Evolutionary conservation across 2,329 filamentous ascomycete species (phyloP).

Genomic region (Trichophyton simii): DNA sequence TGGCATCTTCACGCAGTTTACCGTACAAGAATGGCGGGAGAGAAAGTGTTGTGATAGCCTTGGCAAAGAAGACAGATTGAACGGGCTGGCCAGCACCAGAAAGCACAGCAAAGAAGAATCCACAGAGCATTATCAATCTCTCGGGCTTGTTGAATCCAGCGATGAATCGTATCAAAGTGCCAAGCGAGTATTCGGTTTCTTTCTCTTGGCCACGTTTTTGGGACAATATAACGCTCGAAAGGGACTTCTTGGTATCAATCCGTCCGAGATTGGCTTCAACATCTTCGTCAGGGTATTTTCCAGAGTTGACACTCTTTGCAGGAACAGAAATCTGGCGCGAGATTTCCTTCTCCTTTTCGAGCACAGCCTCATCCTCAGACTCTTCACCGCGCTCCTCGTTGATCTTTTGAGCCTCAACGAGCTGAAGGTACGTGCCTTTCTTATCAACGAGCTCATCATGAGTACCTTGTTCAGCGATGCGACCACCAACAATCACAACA

Average conservation of each 20-base stretch:
- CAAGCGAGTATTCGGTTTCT: constrained; percentile 52
- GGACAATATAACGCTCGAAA: constrained; percentile 59
- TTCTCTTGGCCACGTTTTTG: constrained; percentile 38
- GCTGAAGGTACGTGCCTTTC: constrained; percentile 62
- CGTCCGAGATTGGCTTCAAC: constrained; percentile 25
- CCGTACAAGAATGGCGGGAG: constrained; percentile 41
- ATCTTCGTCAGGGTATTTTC: constrained; percentile 21
- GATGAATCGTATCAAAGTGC: constrained; percentile 67
- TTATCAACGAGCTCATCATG: constrained; percentile 65
- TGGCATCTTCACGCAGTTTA: constrained; percentile 54
- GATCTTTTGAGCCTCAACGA: constrained; percentile 83
- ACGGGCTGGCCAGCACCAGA: constrained; percentile 70
- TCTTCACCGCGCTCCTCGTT: constrained; percentile 39
- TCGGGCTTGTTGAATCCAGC: constrained; percentile 66
- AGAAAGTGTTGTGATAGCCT: constrained; percentile 64
- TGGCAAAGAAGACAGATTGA: constrained; percentile 73
- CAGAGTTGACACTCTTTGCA: constrained; percentile 12
- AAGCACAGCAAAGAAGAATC: constrained; percentile 60
- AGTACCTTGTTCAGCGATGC: constrained; percentile 84
- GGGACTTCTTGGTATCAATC: constrained; percentile 40
- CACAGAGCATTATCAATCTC: constrained; percentile 57
- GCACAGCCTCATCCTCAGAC: constrained; percentile 20
- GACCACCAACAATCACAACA: constrained; percentile 74
- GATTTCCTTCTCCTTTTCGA: constrained; percentile 17
- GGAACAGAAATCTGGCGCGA: constrained; percentile 8